Evolutionary conservation across 768 basidiomycete genomes (phyloP).

Genomic region (Boletellus ananas): DNA sequence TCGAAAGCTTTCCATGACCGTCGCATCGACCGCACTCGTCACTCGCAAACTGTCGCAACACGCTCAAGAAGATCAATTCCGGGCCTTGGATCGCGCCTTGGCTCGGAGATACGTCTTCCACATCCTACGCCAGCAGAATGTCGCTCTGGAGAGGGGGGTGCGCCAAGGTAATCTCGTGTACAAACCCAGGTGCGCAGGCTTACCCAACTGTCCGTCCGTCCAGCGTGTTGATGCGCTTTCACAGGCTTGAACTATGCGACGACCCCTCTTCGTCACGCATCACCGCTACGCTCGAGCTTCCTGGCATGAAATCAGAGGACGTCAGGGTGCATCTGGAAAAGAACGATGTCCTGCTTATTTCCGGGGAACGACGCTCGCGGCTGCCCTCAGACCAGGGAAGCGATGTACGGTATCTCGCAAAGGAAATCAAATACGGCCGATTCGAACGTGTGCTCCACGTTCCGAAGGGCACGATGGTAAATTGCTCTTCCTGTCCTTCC

Average conservation of each 20-base stretch:
- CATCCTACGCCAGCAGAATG: constrained; percentile 19
- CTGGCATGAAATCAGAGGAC: constrained; percentile 36
- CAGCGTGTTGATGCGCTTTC: constrained; percentile 11
- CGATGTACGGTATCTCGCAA: constrained; percentile 26
- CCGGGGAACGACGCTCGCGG: constrained; percentile 30
- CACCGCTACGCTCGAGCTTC: constrained; percentile 37
- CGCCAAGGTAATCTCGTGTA: constrained; percentile 30
- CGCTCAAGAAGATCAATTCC: constrained; percentile 25
- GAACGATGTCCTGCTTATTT: constrained; percentile 29
- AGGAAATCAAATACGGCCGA: constrained; percentile 39
- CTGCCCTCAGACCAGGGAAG: constrained; percentile 15
- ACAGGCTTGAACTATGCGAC: constrained; percentile 40
- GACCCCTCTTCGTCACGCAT: constrained; percentile 31
- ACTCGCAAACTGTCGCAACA: constrained; percentile 25
- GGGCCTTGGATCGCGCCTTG: constrained; percentile 30
- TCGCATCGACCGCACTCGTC: constrained; percentile 12
- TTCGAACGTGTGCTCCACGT: constrained; percentile 36
- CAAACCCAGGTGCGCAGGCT: constrained; percentile 27
- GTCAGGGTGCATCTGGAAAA: constrained; percentile 33
- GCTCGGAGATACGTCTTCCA: constrained; percentile 29
- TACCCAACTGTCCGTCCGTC: neutral
- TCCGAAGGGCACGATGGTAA: constrained; percentile 36
- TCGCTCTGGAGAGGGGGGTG: constrained; percentile 19
- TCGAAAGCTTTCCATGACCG: constrained; percentile 21
- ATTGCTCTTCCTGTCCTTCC: constrained; percentile 5